These are phyloP conservation scores for Citrullus mucosospermus DNA, from an alignment of 306 rosid species.

Conservation along the genomic window DNA sequence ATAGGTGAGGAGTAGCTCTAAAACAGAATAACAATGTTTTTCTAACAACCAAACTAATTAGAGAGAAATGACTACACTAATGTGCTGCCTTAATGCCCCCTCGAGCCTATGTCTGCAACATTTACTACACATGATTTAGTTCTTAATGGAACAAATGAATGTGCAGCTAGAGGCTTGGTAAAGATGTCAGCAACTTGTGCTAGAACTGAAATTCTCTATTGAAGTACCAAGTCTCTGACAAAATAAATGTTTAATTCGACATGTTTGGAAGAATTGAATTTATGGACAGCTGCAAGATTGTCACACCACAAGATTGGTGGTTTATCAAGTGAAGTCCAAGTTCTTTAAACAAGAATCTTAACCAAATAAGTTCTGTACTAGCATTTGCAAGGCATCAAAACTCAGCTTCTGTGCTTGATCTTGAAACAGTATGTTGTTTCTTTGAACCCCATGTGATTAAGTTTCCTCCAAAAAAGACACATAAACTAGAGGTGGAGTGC, in stretches of 20 bases:
- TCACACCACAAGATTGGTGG: background rate
- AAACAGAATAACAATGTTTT: too few species aligned
- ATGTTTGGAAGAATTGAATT: background rate
- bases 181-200: too few species aligned
- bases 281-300: background rate
- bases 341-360: background rate
- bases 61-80: too few species aligned
- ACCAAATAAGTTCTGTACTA: background rate
- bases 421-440: background rate
- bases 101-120: too few species aligned
- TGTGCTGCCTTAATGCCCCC: too few species aligned
- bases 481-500: background rate
- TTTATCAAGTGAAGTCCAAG: background rate
- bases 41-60: too few species aligned
- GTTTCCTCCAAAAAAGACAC: background rate
- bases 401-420: background rate
- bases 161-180: too few species aligned
- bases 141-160: too few species aligned
- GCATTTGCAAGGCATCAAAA: background rate
- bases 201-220: background rate
- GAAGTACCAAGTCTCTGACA: background rate
- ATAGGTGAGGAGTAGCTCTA: too few species aligned
- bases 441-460: background rate
- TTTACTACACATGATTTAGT: too few species aligned
- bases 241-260: background rate